Base-by-base conservation (phyloP, 331 rosid genomes). In the Quercus lobata region DNA sequence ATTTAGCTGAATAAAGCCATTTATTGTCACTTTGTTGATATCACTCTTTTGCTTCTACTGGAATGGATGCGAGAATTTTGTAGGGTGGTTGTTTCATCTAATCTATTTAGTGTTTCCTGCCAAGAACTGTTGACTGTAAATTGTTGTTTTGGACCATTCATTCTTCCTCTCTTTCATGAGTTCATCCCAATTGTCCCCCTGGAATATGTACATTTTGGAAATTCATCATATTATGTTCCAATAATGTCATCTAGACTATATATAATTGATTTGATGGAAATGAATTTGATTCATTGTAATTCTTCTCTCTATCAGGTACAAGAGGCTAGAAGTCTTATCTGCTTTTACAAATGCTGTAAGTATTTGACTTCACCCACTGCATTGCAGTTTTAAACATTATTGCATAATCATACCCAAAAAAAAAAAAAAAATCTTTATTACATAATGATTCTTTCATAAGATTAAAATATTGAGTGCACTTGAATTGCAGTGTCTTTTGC, bases 271-370 rank as follows among this genome's bases (percentile, higher is more conserved):
- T 65, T 65, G 32, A 17, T 30, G 17, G 71, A 37, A 7, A 24
- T 29, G 68, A 17, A 58, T 71, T 72, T 76, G 19, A 53, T 41
- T 71, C 32, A 25, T 72, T 12, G 18, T 22, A n/a, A n/a, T 52
- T 74, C 35, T 78, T 89, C 57, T 49, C 25, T 49, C 46, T 80
- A 57, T 75, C 94, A 96, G 99, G 86, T 96, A 96, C 86, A 89
- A 91, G 85, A 88, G 99, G 92, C 92, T 96, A 19, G 94, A 93
- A 88, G 97, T 91, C 69, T 80, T 96, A 86, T 87, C 99, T 76
- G 98, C 99, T 68, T 96, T 96, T 86, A 96, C 99, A 69, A 96
- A 96, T 89, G 94, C 98, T 84, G 99, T 96, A 91, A 90, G 99
- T 88, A 77, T 72, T 76, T 81, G 73, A 6, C 78, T 76, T 72